Conservation (phyloP, 495 filamentous ascomycete species). For the Sordaria brevicollis region DNA sequence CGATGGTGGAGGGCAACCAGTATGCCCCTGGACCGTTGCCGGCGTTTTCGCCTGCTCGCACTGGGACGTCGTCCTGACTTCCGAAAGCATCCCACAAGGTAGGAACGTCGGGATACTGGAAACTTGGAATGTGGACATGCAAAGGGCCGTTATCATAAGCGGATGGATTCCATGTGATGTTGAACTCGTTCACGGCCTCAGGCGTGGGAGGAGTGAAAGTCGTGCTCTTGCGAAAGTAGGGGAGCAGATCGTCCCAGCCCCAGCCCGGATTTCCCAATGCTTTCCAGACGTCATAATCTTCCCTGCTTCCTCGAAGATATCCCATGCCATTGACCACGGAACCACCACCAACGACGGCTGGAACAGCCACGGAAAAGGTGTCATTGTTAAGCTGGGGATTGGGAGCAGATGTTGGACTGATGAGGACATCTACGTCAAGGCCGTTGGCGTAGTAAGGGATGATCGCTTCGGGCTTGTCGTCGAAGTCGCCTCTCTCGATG, state of each 20-base stretch:
- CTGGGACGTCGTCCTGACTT: constrained; percentile 1
- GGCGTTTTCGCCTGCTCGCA: constrained; percentile 1
- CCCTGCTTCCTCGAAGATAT: constrained; percentile 39
- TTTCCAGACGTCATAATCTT: constrained; percentile 54
- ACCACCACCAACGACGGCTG: constrained; percentile 31
- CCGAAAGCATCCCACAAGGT: constrained; percentile 12
- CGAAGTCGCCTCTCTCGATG: constrained; percentile 29
- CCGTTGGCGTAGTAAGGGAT: constrained; percentile 13
- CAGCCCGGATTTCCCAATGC: constrained; percentile 50
- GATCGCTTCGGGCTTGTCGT: constrained; percentile 17
- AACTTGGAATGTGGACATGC: constrained; percentile 11
- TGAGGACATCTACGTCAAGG: constrained; percentile 11
- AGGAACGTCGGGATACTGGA: constrained; percentile 14
- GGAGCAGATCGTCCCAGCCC: constrained; percentile 42
- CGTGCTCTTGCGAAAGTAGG: constrained; percentile 38
- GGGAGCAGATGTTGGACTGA: constrained; percentile 19
- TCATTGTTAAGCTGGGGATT: constrained; percentile 16
- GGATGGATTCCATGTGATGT: constrained; percentile 13
- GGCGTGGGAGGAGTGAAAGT: constrained; percentile 16
- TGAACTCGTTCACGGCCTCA: constrained; percentile 15
- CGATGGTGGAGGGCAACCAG: constrained; percentile 12
- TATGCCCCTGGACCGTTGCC: constrained; percentile 10
- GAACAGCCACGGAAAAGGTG: constrained; percentile 9
- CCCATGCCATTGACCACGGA: constrained; percentile 36
- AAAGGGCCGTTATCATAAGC: constrained; percentile 14